Conservation (phyloP, 805 yeast genomes). For the Yarrowia phangngaensis region DNA sequence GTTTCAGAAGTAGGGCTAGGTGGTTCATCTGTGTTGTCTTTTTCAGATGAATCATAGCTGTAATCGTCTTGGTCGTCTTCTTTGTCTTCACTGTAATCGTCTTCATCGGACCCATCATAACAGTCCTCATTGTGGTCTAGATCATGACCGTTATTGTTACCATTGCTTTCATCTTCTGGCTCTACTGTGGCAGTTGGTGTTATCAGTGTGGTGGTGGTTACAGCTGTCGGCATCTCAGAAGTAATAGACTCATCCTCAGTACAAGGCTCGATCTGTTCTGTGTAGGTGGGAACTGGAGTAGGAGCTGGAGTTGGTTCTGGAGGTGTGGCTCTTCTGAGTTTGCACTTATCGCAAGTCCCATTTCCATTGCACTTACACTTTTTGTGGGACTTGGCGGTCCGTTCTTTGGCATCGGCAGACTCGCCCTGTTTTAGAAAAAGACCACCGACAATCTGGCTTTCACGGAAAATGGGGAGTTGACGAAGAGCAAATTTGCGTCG, state of each 20-base stretch:
- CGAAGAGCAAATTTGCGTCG: slow-evolving; percentile 24
- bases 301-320: too few relatives aligned
- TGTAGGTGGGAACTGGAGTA: too few relatives aligned
- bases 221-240: too few relatives aligned
- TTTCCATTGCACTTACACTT: slow-evolving; percentile 7
- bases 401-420: slow-evolving; percentile 1
- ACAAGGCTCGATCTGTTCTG: too few relatives aligned
- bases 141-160: background rate
- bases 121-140: too few relatives aligned
- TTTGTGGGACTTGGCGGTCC: background rate
- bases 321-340: slow-evolving; percentile 12
- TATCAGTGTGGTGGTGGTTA: too few relatives aligned
- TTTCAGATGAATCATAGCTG: slow-evolving; percentile 11
- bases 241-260: too few relatives aligned
- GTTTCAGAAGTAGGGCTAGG: slow-evolving; percentile 4
- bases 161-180: slow-evolving; percentile 6
- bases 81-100: slow-evolving; percentile 3
- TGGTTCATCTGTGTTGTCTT: slow-evolving; percentile 17
- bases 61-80: slow-evolving; percentile 12
- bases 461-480: slow-evolving; percentile 14
- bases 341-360: background rate
- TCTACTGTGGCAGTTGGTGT: too few relatives aligned
- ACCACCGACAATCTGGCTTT: slow-evolving; percentile 17
- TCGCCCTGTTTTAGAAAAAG: slow-evolving; percentile 10
- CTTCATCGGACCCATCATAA: background rate